phyloP scores from a whole-genome alignment of 2,329 filamentous ascomycete species.

The Cladorrhinum sp. region DNA sequence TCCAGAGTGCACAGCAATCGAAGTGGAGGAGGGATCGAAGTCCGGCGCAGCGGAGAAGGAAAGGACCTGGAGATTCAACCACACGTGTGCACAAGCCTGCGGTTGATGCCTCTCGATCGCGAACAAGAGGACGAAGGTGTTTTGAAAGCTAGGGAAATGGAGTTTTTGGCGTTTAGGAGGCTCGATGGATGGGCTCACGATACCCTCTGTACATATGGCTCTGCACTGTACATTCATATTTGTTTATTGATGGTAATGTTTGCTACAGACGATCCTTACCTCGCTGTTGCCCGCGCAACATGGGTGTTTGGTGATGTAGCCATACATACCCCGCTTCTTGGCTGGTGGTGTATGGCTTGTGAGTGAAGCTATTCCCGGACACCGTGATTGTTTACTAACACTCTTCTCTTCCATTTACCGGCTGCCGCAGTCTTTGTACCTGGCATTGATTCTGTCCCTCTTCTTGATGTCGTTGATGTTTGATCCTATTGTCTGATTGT shows the following conservation, averaged over 20 bases:
- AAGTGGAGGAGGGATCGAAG: constrained; percentile 35
- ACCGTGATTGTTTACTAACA: background rate
- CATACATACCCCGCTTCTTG: background rate
- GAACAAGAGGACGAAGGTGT: constrained; percentile 40
- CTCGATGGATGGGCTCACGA: constrained; percentile 24
- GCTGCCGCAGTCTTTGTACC: background rate
- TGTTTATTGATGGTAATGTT: constrained; percentile 21
- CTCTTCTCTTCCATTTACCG: background rate
- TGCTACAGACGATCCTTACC: background rate
- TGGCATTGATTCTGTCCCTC: background rate
- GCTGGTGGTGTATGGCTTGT: background rate
- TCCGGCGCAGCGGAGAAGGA: constrained; percentile 35
- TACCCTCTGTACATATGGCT: constrained; percentile 26
- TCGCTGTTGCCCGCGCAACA: background rate
- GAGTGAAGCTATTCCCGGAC: constrained; percentile 8
- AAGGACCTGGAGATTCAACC: constrained; percentile 45
- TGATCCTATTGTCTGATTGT: background rate
- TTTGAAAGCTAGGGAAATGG: constrained; percentile 35
- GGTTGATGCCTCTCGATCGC: constrained; percentile 40
- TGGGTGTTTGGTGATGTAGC: constrained; percentile 3
- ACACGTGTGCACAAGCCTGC: constrained; percentile 49
- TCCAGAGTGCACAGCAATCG: constrained; percentile 4
- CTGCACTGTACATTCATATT: constrained; percentile 22
- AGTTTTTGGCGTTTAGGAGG: constrained; percentile 26
- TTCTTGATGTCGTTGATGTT: background rate